A percentile compares a stretch with the other conserved stretches of the same genome.
Conservation (phyloP, 75 land plant species). For the Pinus taeda region DNA sequence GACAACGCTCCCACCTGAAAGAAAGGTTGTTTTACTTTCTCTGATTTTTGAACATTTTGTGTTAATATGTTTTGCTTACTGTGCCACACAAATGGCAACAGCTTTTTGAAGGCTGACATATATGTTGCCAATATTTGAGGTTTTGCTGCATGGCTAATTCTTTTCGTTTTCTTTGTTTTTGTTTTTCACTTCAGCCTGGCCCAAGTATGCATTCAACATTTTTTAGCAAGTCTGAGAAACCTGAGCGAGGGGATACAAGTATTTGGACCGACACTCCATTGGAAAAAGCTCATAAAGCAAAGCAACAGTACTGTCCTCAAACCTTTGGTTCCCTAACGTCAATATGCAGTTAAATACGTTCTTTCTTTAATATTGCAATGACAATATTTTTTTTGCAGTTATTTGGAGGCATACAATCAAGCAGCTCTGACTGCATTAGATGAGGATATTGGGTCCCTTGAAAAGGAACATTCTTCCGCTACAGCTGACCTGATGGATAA, state of each 20-base stretch:
- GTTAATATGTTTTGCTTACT: neutral
- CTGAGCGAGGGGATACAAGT: constrained; percentile 93
- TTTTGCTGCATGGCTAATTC: neutral
- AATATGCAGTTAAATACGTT: neutral
- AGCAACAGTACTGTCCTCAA: constrained; percentile 55
- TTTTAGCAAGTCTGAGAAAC: constrained; percentile 72
- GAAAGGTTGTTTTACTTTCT: constrained; percentile 49
- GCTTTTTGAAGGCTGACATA: neutral
- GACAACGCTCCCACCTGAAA: constrained; percentile 91
- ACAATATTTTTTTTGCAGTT: constrained; percentile 37
- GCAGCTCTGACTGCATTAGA: constrained; percentile 69
- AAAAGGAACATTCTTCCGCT: constrained; percentile 18
- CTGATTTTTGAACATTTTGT: neutral
- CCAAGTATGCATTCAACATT: constrained; percentile 56
- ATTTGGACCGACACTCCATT: constrained; percentile 89
- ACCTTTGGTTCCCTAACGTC: neutral
- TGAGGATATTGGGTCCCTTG: constrained; percentile 1
- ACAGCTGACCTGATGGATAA: constrained; percentile 73
- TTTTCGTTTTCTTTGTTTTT: too few relatives aligned
- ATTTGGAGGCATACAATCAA: constrained; percentile 83
- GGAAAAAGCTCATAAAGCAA: constrained; percentile 82
- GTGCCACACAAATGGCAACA: neutral
- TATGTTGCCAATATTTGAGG: neutral
- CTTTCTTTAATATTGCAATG: neutral
- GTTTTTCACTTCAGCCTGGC: constrained; percentile 39